These are phyloP conservation scores for Phycomyces nitens DNA, from an alignment of 192 early-diverging fungal species.

Conservation along the genomic window DNA sequence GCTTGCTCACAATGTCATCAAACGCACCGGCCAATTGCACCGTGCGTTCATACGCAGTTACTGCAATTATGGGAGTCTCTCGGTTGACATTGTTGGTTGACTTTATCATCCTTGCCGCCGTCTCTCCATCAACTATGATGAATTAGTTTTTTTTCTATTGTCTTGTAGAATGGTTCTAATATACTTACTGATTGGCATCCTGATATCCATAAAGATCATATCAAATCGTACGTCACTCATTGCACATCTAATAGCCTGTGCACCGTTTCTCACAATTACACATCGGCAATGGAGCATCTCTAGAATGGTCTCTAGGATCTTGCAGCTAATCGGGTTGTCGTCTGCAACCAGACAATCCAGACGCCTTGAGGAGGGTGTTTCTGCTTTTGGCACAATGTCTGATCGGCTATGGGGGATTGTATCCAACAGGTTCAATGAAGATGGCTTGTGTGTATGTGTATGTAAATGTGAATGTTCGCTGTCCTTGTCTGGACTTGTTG, in stretches of 20 bases:
- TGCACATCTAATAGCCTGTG: slow-evolving; percentile 84
- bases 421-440: neutral
- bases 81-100: slow-evolving; percentile 86
- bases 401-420: neutral
- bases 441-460: no score
- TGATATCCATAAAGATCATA: slow-evolving; percentile 90
- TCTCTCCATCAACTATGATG: slow-evolving; percentile 85
- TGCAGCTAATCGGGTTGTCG: slow-evolving; percentile 85
- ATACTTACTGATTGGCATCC: slow-evolving; percentile 86
- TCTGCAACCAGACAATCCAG: slow-evolving; percentile 77
- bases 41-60: slow-evolving; percentile 72
- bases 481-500: no score
- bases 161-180: neutral
- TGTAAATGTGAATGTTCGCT: no score
- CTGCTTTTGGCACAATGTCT: neutral
- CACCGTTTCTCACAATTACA: slow-evolving; percentile 84
- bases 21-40: slow-evolving; percentile 47
- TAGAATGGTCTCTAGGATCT: slow-evolving; percentile 88
- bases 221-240: slow-evolving; percentile 89
- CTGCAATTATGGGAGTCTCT: slow-evolving; percentile 77
- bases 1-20: slow-evolving; percentile 75
- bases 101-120: slow-evolving; percentile 92
- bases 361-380: neutral
- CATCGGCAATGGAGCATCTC: slow-evolving; percentile 72
- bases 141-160: no score